phyloP scores from a whole-genome alignment of 495 filamentous ascomycete species.

The Hyaloscypha hepaticicola region DNA sequence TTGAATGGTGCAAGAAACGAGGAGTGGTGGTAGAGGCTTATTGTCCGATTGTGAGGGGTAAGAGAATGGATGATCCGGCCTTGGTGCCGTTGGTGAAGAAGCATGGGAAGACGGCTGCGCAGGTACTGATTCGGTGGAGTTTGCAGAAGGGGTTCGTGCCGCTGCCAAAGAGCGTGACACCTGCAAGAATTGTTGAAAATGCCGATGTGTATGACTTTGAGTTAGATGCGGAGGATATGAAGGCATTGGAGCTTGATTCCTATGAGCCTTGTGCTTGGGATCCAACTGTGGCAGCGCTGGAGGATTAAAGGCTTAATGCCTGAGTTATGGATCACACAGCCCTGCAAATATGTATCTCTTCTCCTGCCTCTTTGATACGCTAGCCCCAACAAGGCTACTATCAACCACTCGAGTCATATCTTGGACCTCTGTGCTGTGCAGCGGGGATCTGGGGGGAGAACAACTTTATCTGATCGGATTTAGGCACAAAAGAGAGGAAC shows the following conservation, averaged over 20 bases:
- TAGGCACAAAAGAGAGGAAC: no score
- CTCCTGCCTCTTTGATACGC: no score
- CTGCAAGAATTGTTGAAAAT: constrained; percentile 68
- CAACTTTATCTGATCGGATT: no score
- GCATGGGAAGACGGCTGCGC: constrained; percentile 67
- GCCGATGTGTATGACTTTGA: constrained; percentile 78
- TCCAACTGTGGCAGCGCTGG: constrained; percentile 45
- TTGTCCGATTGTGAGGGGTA: constrained; percentile 67
- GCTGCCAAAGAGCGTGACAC: constrained; percentile 70
- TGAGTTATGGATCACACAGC: no score
- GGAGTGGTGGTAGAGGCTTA: constrained; percentile 76
- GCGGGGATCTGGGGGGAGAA: no score
- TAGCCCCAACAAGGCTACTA: no score
- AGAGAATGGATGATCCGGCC: constrained; percentile 61
- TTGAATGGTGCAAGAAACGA: constrained; percentile 66
- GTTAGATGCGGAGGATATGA: constrained; percentile 57
- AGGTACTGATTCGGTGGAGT: constrained; percentile 81
- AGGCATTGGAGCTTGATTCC: constrained; percentile 48
- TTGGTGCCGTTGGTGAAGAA: constrained; percentile 60
- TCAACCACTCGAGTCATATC: no score
- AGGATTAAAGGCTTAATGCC: background rate
- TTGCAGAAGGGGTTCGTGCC: constrained; percentile 74
- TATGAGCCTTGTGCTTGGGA: constrained; percentile 73
- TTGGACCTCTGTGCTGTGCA: no score
- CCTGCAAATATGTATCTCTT: no score